Evolutionary conservation across 2,329 filamentous ascomycete species (phyloP).

Genomic region (Apiospora rasikravindrae): DNA sequence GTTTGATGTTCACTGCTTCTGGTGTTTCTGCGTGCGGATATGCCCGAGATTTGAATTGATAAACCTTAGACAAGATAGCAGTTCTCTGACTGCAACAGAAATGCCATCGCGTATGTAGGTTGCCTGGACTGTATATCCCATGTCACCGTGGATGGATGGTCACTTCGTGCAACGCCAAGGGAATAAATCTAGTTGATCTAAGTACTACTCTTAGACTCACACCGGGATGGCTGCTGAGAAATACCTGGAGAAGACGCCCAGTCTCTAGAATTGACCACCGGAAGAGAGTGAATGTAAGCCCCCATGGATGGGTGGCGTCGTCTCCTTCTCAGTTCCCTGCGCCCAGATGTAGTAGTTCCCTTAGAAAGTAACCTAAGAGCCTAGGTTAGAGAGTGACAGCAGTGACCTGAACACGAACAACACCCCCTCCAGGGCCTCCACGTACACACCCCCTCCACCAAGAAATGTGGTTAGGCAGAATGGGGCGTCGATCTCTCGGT

Average conservation of each 20-base stretch:
- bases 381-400: neutral
- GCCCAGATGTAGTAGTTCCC: neutral
- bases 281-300: neutral
- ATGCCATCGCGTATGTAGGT: neutral
- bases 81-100: neutral
- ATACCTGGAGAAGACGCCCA: neutral
- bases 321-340: neutral
- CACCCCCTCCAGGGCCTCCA: neutral
- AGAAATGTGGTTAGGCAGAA: conserved; percentile 7
- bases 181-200: conserved; percentile 4
- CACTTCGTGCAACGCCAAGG: conserved; percentile 5
- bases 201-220: neutral
- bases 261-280: neutral
- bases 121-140: neutral
- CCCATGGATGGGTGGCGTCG: neutral
- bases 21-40: neutral
- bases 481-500: conserved; percentile 12
- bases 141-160: neutral
- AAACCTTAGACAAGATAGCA: neutral
- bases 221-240: neutral
- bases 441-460: neutral
- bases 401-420: neutral
- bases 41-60: neutral
- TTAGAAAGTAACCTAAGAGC: neutral
- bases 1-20: neutral